A percentile compares a stretch with the other conserved stretches of the same genome.
Evolutionary conservation across 164 flowering plant genomes (phyloP).

Genomic region (Dillenia suffruticosa): DNA sequence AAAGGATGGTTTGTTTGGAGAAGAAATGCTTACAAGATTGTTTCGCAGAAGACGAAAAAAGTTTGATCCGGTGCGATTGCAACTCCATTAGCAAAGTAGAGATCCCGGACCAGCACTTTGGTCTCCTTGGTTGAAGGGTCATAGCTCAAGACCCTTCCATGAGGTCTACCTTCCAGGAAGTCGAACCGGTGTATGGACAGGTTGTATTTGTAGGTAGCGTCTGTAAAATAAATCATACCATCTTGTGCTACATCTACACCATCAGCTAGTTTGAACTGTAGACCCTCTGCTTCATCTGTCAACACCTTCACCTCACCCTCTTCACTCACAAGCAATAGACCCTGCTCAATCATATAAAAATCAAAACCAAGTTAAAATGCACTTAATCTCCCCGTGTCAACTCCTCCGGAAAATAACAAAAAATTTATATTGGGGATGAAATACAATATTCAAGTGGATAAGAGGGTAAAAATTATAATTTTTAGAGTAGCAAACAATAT

Average conservation of each 20-base stretch:
- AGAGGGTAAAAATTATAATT: no score
- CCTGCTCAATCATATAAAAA: constrained; percentile 30
- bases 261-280: constrained; percentile 53
- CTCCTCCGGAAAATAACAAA: no score
- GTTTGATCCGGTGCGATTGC: constrained; percentile 57
- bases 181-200: constrained; percentile 27
- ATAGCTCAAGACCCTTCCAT: constrained; percentile 78
- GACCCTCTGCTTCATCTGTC: constrained; percentile 64
- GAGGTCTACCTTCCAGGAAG: constrained; percentile 61
- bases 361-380: neutral
- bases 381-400: no score
- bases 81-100: constrained; percentile 88
- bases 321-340: constrained; percentile 49
- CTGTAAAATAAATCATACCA: constrained; percentile 79
- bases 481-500: no score
- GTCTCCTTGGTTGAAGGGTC: constrained; percentile 53
- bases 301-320: constrained; percentile 47
- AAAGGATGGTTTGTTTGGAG: neutral
- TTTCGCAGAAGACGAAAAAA: constrained; percentile 71
- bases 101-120: constrained; percentile 41
- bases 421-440: no score
- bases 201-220: constrained; percentile 64
- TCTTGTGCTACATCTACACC: constrained; percentile 60
- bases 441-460: no score
- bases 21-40: constrained; percentile 43